These are phyloP conservation scores for Sordariomycetes sp. DNA, from an alignment of 2,329 filamentous ascomycete species.

Conservation along the genomic window DNA sequence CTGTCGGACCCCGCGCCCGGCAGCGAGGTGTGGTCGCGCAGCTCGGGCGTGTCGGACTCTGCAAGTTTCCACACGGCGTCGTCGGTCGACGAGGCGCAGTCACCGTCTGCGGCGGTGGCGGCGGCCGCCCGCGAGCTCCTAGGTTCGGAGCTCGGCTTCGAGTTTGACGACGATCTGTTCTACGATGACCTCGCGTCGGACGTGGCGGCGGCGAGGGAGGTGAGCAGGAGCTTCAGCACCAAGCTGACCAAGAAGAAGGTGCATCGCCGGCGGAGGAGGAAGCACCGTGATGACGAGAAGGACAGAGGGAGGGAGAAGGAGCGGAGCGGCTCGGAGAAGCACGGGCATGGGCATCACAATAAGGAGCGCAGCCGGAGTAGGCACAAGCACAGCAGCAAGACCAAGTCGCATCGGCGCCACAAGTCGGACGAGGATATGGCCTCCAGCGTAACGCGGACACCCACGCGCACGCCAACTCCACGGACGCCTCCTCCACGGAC, in stretches of 20 bases:
- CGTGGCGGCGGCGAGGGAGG: slow-evolving; percentile 20
- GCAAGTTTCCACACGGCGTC: slow-evolving; percentile 1
- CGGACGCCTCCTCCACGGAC: background rate
- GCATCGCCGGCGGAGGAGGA: slow-evolving; percentile 21
- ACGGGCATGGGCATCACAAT: slow-evolving; percentile 16
- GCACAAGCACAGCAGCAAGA: slow-evolving; percentile 9
- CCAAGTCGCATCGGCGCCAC: slow-evolving; percentile 6
- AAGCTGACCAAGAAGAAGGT: slow-evolving; percentile 36
- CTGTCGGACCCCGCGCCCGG: slow-evolving; percentile 22
- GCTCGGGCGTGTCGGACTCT: slow-evolving; percentile 1
- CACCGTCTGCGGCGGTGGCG: slow-evolving; percentile 40
- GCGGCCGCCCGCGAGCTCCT: slow-evolving; percentile 39
- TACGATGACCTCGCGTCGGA: slow-evolving; percentile 19
- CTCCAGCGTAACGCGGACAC: background rate
- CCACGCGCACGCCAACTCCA: background rate
- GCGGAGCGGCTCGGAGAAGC: slow-evolving; percentile 10
- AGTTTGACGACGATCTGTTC: slow-evolving; percentile 13
- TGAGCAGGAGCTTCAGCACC: slow-evolving; percentile 29
- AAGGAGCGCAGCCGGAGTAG: slow-evolving; percentile 11
- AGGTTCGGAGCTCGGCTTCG: slow-evolving; percentile 22
- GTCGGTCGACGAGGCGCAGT: slow-evolving; percentile 7
- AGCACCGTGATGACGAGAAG: slow-evolving; percentile 11
- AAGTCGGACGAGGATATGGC: slow-evolving; percentile 6
- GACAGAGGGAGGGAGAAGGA: slow-evolving; percentile 7
- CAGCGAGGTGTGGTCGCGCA: slow-evolving; percentile 27